These are phyloP conservation scores for Cercospora sp. DNA, from an alignment of 2,329 filamentous ascomycete genomes.

Conservation along the genomic window DNA sequence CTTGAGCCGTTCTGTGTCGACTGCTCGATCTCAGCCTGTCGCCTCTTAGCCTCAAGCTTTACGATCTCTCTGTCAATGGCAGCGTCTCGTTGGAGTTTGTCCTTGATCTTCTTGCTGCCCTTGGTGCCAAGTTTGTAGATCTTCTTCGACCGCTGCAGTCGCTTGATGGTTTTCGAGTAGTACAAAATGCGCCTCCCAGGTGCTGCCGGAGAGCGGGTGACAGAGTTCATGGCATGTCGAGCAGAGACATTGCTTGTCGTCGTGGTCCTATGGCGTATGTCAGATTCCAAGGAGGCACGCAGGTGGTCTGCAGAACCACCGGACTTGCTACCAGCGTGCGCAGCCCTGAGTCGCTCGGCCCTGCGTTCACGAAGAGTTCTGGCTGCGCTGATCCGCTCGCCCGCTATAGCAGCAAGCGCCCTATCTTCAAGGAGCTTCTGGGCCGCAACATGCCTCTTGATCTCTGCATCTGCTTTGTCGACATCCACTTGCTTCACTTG, in stretches of 20 bases:
- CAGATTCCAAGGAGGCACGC: neutral
- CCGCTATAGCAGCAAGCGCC: neutral
- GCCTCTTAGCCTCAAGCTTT: neutral
- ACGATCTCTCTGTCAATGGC: neutral
- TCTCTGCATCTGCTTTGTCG: neutral
- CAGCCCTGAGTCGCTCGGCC: neutral
- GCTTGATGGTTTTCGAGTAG: neutral
- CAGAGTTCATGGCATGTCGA: neutral
- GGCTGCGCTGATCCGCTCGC: neutral
- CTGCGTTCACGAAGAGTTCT: slow-evolving; percentile 1
- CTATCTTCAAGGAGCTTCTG: neutral
- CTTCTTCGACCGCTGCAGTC: neutral
- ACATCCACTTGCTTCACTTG: neutral
- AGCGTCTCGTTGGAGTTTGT: neutral
- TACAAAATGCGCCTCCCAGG: neutral
- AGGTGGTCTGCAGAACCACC: neutral
- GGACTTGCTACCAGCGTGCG: neutral
- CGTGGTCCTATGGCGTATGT: neutral
- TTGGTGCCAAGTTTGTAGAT: neutral
- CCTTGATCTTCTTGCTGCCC: neutral
- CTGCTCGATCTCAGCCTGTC: neutral
- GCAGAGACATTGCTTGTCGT: neutral
- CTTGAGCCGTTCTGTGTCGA: neutral
- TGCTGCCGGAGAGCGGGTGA: neutral
- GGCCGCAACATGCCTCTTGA: neutral